Conservation (phyloP, 1,284 basidiomycete species). For the Papiliotrema fonsecae region DNA sequence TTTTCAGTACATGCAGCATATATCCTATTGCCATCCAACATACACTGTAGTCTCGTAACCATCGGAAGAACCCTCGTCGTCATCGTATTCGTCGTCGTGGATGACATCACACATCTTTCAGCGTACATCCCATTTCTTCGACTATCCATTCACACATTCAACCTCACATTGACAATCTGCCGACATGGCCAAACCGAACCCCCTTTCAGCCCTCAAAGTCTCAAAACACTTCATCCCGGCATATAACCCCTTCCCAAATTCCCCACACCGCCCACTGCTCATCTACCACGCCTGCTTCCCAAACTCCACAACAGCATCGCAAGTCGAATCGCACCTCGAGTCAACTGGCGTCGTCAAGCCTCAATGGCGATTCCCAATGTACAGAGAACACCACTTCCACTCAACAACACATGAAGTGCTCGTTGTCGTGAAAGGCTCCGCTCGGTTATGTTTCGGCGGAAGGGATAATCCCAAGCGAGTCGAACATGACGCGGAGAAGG, state of each 20-base stretch:
- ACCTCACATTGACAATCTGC: too few relatives aligned
- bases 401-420: conserved; percentile 51
- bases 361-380: conserved; percentile 51
- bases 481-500: conserved; percentile 38
- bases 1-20: neutral
- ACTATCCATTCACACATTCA: too few relatives aligned
- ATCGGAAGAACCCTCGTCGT: too few relatives aligned
- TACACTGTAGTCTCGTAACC: too few relatives aligned
- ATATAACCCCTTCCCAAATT: neutral
- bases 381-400: conserved; percentile 50
- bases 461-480: conserved; percentile 43
- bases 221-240: neutral
- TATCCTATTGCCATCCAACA: too few relatives aligned
- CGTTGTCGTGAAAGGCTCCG: conserved; percentile 41
- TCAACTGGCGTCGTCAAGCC: conserved; percentile 45
- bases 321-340: conserved; percentile 36
- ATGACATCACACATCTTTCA: too few relatives aligned
- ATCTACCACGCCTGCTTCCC: conserved; percentile 33
- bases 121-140: too few relatives aligned
- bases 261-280: conserved; percentile 13
- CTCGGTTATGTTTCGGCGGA: conserved; percentile 49
- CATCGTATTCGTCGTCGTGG: too few relatives aligned
- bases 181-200: neutral
- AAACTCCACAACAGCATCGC: conserved; percentile 7
- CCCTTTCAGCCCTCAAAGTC: neutral